Evolutionary conservation across 208 protist species (phyloP).

Genomic region (Wallacemonas collosoma): DNA sequence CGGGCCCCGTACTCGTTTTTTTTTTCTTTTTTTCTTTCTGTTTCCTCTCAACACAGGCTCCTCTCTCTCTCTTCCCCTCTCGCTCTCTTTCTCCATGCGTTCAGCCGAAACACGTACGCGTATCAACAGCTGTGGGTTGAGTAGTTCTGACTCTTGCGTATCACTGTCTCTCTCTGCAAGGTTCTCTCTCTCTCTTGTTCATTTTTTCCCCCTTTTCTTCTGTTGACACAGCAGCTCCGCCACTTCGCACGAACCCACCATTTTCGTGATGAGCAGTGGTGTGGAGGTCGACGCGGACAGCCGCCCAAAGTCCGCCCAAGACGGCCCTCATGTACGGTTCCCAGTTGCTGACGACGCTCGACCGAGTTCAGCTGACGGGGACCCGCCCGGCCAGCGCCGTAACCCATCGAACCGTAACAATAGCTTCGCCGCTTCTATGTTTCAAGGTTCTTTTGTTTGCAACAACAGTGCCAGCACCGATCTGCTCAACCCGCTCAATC

Average conservation of each 20-base stretch:
- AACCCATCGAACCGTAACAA: conserved; percentile 2
- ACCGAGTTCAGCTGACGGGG: neutral
- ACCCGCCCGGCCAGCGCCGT: neutral
- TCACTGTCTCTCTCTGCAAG: no score
- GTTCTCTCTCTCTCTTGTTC: no score
- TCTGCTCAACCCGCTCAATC: conserved; percentile 10
- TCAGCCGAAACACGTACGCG: neutral
- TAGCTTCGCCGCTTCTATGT: neutral
- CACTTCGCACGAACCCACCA: neutral
- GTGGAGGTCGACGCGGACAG: neutral
- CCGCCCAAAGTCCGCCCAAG: neutral
- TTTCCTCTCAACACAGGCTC: neutral
- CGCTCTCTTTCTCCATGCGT: neutral
- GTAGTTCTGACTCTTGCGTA: no score
- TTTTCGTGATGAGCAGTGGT: conserved; percentile 1
- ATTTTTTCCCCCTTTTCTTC: no score
- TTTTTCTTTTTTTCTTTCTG: neutral
- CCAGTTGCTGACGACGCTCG: neutral
- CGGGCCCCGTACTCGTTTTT: no score
- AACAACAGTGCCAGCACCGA: neutral
- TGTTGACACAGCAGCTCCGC: no score
- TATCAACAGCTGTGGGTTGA: no score
- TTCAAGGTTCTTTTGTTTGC: conserved; percentile 6
- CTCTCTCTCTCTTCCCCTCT: neutral
- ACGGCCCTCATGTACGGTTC: conserved; percentile 1